Percentiles rank a stretch among this genome's conserved stretches.
Evolutionary conservation across 371 early-diverging fungal species (phyloP).

Genomic region (Mortierella sp.): DNA sequence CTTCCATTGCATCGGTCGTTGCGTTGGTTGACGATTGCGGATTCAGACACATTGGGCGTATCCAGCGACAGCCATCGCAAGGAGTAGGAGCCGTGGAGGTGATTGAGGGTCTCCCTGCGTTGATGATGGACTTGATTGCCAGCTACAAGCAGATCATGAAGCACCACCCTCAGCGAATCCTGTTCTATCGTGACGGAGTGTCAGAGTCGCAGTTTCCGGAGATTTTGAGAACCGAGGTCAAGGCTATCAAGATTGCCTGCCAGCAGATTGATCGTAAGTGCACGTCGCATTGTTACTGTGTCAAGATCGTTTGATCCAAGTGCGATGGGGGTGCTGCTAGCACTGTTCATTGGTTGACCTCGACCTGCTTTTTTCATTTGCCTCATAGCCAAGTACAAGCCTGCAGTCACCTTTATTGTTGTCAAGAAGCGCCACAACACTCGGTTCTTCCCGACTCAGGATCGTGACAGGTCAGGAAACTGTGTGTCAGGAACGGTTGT

Average conservation of each 20-base stretch:
- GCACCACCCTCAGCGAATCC: slow-evolving; percentile 62
- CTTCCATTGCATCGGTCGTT: slow-evolving; percentile 50
- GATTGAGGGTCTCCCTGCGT: slow-evolving; percentile 60
- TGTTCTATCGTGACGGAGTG: slow-evolving; percentile 87
- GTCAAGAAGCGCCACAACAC: slow-evolving; percentile 83
- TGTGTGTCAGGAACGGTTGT: slow-evolving; percentile 72
- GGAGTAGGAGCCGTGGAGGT: slow-evolving; percentile 70
- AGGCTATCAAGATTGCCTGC: slow-evolving; percentile 59
- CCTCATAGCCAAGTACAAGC: slow-evolving; percentile 42
- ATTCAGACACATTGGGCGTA: slow-evolving; percentile 72
- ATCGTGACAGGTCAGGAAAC: slow-evolving; percentile 66
- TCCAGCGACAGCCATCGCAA: slow-evolving; percentile 65
- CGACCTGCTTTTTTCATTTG: not conserved
- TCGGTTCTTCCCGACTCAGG: slow-evolving; percentile 64
- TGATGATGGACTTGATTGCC: slow-evolving; percentile 61
- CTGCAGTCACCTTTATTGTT: slow-evolving; percentile 73
- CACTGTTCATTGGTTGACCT: not conserved
- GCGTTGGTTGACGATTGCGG: slow-evolving; percentile 74
- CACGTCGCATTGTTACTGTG: not conserved
- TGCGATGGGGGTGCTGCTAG: not conserved
- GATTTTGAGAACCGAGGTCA: slow-evolving; percentile 67
- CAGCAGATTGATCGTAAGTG: slow-evolving; percentile 41
- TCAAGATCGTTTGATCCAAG: not conserved
- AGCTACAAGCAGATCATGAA: slow-evolving; percentile 55
- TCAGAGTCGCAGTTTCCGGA: slow-evolving; percentile 73